Percentiles rank a stretch among this genome's conserved stretches.
Conservation (phyloP, 371 early-diverging fungal genomes). For the Mucor plumbeus region DNA sequence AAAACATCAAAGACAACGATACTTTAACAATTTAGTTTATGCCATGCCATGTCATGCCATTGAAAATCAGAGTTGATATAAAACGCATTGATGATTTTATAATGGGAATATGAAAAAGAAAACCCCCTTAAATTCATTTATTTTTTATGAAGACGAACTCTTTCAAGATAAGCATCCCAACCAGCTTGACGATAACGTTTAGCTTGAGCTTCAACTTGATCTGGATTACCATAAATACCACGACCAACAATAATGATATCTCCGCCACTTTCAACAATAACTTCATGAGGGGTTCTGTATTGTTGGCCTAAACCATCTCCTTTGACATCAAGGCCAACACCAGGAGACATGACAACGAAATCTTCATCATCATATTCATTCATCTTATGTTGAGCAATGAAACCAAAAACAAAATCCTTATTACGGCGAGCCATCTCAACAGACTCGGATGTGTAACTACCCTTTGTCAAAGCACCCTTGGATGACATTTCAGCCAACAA, state of each 20-base stretch:
- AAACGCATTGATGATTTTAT: neutral
- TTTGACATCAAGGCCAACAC: slow-evolving; percentile 82
- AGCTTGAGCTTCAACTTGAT: slow-evolving; percentile 74
- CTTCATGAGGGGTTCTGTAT: slow-evolving; percentile 90
- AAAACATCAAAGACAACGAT: no score
- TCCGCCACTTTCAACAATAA: slow-evolving; percentile 81
- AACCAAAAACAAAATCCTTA: slow-evolving; percentile 92
- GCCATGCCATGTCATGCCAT: no score
- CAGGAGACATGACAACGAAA: slow-evolving; percentile 94
- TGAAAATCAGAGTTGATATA: no score
- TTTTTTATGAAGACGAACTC: slow-evolving; percentile 39
- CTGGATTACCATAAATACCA: slow-evolving; percentile 88
- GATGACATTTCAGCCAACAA: slow-evolving; percentile 97
- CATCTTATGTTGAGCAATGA: slow-evolving; percentile 84
- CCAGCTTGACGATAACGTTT: slow-evolving; percentile 89
- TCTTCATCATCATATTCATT: slow-evolving; percentile 74
- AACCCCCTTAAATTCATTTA: slow-evolving; percentile 2
- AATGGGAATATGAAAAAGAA: neutral
- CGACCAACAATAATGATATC: slow-evolving; percentile 98
- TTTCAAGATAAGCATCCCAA: slow-evolving; percentile 90
- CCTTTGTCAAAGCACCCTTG: slow-evolving; percentile 83
- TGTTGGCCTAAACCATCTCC: slow-evolving; percentile 94
- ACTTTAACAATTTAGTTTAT: no score
- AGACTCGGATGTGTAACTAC: slow-evolving; percentile 84
- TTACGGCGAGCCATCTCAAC: slow-evolving; percentile 86